A percentile compares a stretch with the other conserved stretches of the same genome.
Evolutionary conservation across 495 filamentous ascomycete species (phyloP).

Genomic region (Darksidea phi): DNA sequence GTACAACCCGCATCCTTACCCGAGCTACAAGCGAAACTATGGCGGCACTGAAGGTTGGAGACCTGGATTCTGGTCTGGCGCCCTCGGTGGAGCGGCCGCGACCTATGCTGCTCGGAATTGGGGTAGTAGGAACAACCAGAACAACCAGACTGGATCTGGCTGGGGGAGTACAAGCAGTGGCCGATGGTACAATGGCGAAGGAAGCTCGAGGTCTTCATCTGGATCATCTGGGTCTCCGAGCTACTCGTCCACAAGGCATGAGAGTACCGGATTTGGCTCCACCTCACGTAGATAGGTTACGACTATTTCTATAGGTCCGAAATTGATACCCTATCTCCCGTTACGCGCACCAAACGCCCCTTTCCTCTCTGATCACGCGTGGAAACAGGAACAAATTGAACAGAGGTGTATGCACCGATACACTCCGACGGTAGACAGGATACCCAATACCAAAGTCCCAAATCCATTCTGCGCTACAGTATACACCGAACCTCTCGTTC

Average conservation of each 20-base stretch:
- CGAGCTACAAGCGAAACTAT: slow-evolving; percentile 37
- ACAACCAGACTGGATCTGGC: slow-evolving; percentile 13
- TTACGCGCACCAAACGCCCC: background rate
- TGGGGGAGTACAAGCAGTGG: slow-evolving; percentile 20
- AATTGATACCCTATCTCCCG: slow-evolving; percentile 12
- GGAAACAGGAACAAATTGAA: background rate
- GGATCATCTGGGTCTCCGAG: slow-evolving; percentile 42
- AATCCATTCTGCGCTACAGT: too few species aligned
- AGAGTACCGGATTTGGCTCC: slow-evolving; percentile 88
- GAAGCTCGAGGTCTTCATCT: slow-evolving; percentile 46
- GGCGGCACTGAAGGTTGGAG: slow-evolving; percentile 57
- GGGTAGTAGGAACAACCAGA: slow-evolving; percentile 11
- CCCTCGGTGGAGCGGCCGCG: slow-evolving; percentile 68
- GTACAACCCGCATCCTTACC: slow-evolving; percentile 47
- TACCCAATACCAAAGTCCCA: background rate
- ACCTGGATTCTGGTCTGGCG: slow-evolving; percentile 87
- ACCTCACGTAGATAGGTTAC: slow-evolving; percentile 65
- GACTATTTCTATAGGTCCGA: background rate
- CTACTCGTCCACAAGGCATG: slow-evolving; percentile 58
- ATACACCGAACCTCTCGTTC: too few species aligned
- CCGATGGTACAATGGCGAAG: slow-evolving; percentile 43
- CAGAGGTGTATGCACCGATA: background rate
- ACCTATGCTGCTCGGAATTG: slow-evolving; percentile 65
- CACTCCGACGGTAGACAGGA: background rate
- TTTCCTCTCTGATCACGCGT: background rate